Evolutionary conservation across 192 early-diverging fungal genomes (phyloP).

Genomic region (Linnemannia zychae): DNA sequence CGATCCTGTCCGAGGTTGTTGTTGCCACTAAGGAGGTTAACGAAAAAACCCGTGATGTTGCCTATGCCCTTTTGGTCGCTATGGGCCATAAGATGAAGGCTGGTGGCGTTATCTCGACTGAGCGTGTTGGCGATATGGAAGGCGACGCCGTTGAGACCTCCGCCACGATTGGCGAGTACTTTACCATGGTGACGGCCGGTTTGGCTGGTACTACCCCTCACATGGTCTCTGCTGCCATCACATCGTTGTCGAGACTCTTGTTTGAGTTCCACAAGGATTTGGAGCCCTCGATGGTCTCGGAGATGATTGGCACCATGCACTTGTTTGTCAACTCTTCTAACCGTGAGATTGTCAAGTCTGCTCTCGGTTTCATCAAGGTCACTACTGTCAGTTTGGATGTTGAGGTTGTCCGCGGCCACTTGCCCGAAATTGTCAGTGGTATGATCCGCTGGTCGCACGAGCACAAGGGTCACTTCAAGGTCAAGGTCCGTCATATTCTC

Average conservation of each 20-base stretch:
- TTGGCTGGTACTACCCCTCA: constrained; percentile 90
- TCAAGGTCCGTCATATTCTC: constrained; percentile 92
- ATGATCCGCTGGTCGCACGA: constrained; percentile 89
- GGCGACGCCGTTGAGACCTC: constrained; percentile 31
- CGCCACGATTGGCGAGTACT: constrained; percentile 83
- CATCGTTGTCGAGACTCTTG: constrained; percentile 84
- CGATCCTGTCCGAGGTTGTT: constrained; percentile 91
- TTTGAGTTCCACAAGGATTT: constrained; percentile 93
- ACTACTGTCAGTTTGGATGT: constrained; percentile 82
- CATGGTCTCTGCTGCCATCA: constrained; percentile 94
- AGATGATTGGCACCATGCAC: constrained; percentile 86
- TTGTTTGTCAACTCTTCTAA: constrained; percentile 85
- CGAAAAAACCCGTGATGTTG: constrained; percentile 85
- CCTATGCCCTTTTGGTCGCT: constrained; percentile 87
- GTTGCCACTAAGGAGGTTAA: constrained; percentile 93
- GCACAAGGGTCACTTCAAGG: constrained; percentile 91
- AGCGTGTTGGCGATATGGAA: constrained; percentile 62
- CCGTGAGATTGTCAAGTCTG: constrained; percentile 92
- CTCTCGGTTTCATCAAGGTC: constrained; percentile 95
- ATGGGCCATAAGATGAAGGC: constrained; percentile 94
- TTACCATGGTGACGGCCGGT: constrained; percentile 95
- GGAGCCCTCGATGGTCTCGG: constrained; percentile 70
- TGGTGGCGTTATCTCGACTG: constrained; percentile 65
- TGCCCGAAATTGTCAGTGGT: constrained; percentile 78
- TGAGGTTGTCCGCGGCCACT: constrained; percentile 75